Evolutionary conservation across 495 filamentous ascomycete genomes (phyloP).

Genomic region (Niebla homalea): DNA sequence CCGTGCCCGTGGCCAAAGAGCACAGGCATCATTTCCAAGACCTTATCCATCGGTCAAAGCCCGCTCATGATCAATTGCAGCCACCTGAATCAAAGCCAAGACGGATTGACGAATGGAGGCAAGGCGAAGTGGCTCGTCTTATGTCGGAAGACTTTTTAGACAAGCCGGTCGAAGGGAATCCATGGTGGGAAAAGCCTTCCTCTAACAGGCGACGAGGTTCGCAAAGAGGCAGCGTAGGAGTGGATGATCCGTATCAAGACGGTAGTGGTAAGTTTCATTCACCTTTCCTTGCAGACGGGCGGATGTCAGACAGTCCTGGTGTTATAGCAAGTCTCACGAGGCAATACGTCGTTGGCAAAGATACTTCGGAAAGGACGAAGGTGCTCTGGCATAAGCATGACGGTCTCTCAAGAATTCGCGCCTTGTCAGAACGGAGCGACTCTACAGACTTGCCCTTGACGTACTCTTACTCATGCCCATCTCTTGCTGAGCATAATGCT

Average conservation of each 20-base stretch:
- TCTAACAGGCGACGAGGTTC: constrained; percentile 20
- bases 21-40: constrained; percentile 28
- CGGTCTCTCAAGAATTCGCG: background rate
- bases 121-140: constrained; percentile 37
- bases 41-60: constrained; percentile 23
- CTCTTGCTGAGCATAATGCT: constrained; percentile 15
- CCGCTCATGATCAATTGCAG: constrained; percentile 21
- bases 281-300: background rate
- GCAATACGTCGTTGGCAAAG: constrained; percentile 6
- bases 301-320: too few relatives aligned
- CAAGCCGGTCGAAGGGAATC: constrained; percentile 25
- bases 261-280: constrained; percentile 28
- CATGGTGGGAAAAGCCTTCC: constrained; percentile 40
- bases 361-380: background rate
- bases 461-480: constrained; percentile 15
- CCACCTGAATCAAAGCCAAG: constrained; percentile 28
- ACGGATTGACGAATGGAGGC: constrained; percentile 47
- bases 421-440: constrained; percentile 1
- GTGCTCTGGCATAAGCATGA: background rate
- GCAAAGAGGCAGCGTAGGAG: constrained; percentile 11
- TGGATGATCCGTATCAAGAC: constrained; percentile 33
- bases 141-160: constrained; percentile 32
- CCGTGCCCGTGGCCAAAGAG: background rate
- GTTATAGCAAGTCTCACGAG: background rate
- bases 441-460: constrained; percentile 2